Conservation (phyloP, 2,329 filamentous ascomycete genomes). For the Eutypa lata region DNA sequence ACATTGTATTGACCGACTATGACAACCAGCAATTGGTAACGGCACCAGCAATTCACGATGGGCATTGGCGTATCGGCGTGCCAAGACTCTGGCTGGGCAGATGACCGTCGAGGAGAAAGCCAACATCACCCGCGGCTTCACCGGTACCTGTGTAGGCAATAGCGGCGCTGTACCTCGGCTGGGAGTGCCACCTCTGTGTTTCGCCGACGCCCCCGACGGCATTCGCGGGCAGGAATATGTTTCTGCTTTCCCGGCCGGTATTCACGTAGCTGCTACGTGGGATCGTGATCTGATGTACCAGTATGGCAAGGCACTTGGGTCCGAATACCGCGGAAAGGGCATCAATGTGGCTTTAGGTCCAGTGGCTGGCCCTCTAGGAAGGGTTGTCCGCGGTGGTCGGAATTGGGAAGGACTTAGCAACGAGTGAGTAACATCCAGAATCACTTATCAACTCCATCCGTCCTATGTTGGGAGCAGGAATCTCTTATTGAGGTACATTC, state of each 20-base stretch:
- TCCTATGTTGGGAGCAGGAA: too few species aligned
- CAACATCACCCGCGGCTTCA: conserved; percentile 5
- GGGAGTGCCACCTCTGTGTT: too few species aligned
- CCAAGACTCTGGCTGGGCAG: neutral
- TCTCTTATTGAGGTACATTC: too few species aligned
- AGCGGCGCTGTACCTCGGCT: too few species aligned
- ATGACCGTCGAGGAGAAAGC: conserved; percentile 6
- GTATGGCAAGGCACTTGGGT: conserved; percentile 69
- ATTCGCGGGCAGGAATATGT: too few species aligned
- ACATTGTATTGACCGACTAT: neutral
- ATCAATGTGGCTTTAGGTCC: conserved; percentile 71
- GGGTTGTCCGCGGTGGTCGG: conserved; percentile 79
- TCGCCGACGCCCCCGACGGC: too few species aligned
- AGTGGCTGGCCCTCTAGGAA: conserved; percentile 52
- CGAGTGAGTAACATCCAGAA: too few species aligned
- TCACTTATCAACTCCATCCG: too few species aligned
- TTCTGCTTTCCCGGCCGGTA: conserved; percentile 75
- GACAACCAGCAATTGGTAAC: conserved; percentile 1
- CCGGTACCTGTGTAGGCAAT: neutral
- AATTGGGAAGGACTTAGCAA: conserved; percentile 88
- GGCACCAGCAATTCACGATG: conserved; percentile 2
- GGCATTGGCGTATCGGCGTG: conserved; percentile 1
- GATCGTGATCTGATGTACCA: conserved; percentile 77
- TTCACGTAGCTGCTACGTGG: conserved; percentile 85
- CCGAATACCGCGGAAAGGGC: conserved; percentile 64